Conservation (phyloP, 2,329 filamentous ascomycete genomes). For the Lasiodiplodia sp. region DNA sequence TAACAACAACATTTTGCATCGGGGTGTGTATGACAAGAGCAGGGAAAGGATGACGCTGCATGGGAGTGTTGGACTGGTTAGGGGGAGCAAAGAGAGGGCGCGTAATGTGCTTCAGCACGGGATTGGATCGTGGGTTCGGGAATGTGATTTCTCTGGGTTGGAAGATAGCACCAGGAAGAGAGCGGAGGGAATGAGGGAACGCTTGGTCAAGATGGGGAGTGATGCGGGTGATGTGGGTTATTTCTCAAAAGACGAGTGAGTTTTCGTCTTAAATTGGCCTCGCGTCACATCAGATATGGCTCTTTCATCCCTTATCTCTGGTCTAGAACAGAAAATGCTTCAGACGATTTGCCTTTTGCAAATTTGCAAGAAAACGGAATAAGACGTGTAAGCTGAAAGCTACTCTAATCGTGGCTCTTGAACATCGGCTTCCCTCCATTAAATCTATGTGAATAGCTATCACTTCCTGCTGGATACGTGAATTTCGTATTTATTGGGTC, state of each 20-base stretch:
- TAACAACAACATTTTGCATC: slow-evolving; percentile 85
- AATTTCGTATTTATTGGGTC: neutral
- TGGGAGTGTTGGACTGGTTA: slow-evolving; percentile 71
- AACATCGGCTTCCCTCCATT: neutral
- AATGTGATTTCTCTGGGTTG: slow-evolving; percentile 63
- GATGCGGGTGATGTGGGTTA: slow-evolving; percentile 69
- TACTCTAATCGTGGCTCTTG: neutral
- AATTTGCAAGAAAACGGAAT: neutral
- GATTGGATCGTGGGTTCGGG: slow-evolving; percentile 70
- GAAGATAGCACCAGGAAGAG: slow-evolving; percentile 47
- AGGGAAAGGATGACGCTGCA: slow-evolving; percentile 75
- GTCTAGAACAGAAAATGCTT: neutral
- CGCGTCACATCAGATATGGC: neutral
- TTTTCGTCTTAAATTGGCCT: neutral
- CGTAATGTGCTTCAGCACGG: slow-evolving; percentile 80
- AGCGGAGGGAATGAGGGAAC: slow-evolving; percentile 66
- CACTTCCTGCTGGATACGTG: neutral
- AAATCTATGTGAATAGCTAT: neutral
- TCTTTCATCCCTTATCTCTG: too few relatives aligned
- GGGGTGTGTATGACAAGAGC: slow-evolving; percentile 69
- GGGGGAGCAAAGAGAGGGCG: slow-evolving; percentile 64
- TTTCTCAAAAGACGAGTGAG: slow-evolving; percentile 46
- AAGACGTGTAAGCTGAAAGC: neutral
- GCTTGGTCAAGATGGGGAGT: slow-evolving; percentile 68
- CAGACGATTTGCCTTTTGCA: neutral